A percentile compares a stretch with the other conserved stretches of the same genome.
These are phyloP conservation scores for Arctostaphylos glauca DNA, from an alignment of 148 eudicot species.

Conservation along the genomic window DNA sequence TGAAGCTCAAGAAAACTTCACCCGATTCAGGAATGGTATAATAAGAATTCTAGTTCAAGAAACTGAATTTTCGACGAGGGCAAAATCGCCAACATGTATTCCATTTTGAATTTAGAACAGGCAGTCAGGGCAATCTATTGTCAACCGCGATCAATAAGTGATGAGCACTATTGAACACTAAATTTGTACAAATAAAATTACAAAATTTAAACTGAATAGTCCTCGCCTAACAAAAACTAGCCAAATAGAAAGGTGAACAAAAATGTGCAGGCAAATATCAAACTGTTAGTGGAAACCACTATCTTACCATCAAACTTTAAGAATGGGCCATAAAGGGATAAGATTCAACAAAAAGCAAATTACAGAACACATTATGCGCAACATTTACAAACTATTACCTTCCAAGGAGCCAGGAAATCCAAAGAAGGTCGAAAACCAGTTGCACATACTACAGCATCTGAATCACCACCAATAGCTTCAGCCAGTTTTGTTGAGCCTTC, in stretches of 20 bases:
- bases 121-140: no score
- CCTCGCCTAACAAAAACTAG: not conserved
- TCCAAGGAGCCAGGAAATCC: conserved; percentile 87
- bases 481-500: conserved; percentile 77
- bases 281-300: not conserved
- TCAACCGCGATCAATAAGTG: no score
- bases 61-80: not conserved
- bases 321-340: not conserved
- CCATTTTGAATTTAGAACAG: no score
- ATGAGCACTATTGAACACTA: no score
- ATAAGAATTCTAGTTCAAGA: no score
- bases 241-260: not conserved
- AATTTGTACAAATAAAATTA: not conserved
- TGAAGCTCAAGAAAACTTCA: no score
- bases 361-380: not conserved
- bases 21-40: no score
- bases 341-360: not conserved
- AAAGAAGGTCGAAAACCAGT: conserved; percentile 81
- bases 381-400: conserved; percentile 43
- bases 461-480: conserved; percentile 75
- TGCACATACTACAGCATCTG: conserved; percentile 89
- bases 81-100: no score
- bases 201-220: not conserved
- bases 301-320: not conserved
- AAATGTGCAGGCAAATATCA: not conserved